Conservation (phyloP, 2,329 filamentous ascomycete species). For the Diaporthe vexans region DNA sequence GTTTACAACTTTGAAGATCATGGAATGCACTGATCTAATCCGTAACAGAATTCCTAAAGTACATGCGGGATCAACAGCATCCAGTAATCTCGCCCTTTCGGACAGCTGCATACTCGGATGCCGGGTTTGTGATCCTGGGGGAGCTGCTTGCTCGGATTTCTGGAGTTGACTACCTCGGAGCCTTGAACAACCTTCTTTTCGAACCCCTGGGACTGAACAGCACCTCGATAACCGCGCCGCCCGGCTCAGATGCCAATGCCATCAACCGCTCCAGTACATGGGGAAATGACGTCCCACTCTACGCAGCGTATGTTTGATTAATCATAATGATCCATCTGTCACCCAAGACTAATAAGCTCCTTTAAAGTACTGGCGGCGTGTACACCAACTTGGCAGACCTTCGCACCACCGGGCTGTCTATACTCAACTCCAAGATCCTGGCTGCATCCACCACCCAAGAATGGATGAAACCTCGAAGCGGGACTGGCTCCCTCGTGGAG, state of each 20-base stretch:
- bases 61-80: not conserved
- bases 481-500: constrained; percentile 2
- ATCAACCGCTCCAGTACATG: not conserved
- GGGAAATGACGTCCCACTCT: not conserved
- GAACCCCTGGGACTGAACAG: not conserved
- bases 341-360: not conserved
- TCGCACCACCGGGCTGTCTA: not conserved
- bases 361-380: not conserved
- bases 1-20: not conserved
- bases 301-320: not conserved
- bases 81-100: constrained; percentile 5
- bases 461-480: constrained; percentile 16
- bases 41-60: not conserved
- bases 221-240: not conserved
- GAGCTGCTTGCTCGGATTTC: not conserved
- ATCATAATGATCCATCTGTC: not conserved
- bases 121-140: not conserved
- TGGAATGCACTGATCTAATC: not conserved
- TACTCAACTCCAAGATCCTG: constrained; percentile 2
- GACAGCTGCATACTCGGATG: not conserved
- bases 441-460: not conserved
- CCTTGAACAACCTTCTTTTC: not conserved
- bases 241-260: not conserved
- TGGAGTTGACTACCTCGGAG: not conserved
- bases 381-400: constrained; percentile 10